Percentiles rank a stretch among this genome's conserved stretches.
Evolutionary conservation across 176 grass and related monocot species (phyloP).

Genomic region (Zea luxurians): DNA sequence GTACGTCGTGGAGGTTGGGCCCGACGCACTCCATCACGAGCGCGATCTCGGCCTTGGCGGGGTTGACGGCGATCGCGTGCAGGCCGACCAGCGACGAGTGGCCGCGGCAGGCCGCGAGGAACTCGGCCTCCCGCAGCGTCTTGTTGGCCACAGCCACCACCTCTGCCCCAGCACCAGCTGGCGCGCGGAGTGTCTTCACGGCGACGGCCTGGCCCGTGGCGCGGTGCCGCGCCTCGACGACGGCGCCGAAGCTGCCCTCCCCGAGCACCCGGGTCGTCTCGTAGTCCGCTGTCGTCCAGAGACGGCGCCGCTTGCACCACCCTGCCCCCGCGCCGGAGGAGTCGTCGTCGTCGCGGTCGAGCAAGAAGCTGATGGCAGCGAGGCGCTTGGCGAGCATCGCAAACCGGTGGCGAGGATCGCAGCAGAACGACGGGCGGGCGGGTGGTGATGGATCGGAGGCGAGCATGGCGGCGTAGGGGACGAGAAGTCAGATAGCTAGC

Average conservation of each 20-base stretch:
- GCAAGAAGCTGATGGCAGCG: background rate
- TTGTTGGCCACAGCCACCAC: background rate
- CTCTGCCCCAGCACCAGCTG: background rate
- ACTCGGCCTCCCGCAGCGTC: slow-evolving; percentile 1
- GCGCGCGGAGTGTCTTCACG: slow-evolving; percentile 20
- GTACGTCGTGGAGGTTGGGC: slow-evolving; percentile 36
- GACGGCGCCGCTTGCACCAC: background rate
- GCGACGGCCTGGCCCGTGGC: slow-evolving; percentile 31
- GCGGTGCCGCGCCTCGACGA: slow-evolving; percentile 23
- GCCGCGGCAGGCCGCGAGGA: slow-evolving; percentile 20
- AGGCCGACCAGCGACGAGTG: slow-evolving; percentile 43
- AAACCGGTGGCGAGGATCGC: background rate
- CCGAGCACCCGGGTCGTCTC: background rate
- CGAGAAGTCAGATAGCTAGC: background rate
- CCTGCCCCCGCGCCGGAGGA: background rate
- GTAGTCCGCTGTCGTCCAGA: slow-evolving; percentile 21
- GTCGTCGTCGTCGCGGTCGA: background rate
- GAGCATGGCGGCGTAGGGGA: background rate
- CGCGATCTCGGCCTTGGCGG: background rate
- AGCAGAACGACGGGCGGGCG: background rate
- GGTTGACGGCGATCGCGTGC: slow-evolving; percentile 18
- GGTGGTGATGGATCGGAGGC: background rate
- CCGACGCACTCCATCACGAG: slow-evolving; percentile 48
- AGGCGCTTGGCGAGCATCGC: background rate
- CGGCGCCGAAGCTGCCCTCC: slow-evolving; percentile 5